Percentiles rank a stretch among this genome's conserved stretches.
Conservation (phyloP, 1,139 yeast genomes). For the Diutina scorzettiae region DNA sequence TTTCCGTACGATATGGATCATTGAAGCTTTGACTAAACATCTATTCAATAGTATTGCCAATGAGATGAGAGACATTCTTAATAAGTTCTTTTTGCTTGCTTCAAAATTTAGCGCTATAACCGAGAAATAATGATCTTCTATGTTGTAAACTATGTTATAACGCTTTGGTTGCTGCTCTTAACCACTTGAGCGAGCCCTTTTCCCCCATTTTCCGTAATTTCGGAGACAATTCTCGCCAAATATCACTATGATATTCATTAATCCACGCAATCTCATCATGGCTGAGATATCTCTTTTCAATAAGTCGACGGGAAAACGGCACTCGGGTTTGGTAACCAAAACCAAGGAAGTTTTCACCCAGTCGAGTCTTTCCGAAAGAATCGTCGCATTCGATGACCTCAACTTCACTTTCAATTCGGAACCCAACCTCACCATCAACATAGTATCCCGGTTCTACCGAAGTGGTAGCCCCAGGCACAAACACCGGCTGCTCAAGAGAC, state of each 20-base stretch:
- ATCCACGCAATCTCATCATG: slow-evolving; percentile 39
- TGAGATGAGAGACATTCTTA: no score
- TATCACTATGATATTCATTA: slow-evolving; percentile 30
- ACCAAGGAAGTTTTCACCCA: slow-evolving; percentile 24
- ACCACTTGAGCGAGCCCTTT: slow-evolving; percentile 27
- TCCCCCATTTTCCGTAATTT: slow-evolving; percentile 27
- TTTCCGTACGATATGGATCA: no score
- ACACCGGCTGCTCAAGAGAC: slow-evolving; percentile 18
- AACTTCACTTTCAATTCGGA: slow-evolving; percentile 43
- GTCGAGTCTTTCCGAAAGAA: slow-evolving; percentile 22
- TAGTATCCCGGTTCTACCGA: slow-evolving; percentile 51
- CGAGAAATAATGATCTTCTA: no score
- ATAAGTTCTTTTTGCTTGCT: no score
- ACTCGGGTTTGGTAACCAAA: slow-evolving; percentile 42
- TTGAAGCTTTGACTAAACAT: no score
- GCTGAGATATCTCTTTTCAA: slow-evolving; percentile 25
- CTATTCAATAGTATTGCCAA: no score
- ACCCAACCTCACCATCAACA: slow-evolving; percentile 38
- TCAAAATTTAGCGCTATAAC: no score
- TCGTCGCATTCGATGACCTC: slow-evolving; percentile 26
- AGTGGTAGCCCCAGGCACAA: slow-evolving; percentile 35
- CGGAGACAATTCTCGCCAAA: slow-evolving; percentile 25
- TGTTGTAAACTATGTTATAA: no score
- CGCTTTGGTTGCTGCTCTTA: slow-evolving; percentile 26
- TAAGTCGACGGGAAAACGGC: slow-evolving; percentile 39